Percentiles rank a stretch among this genome's conserved stretches.
phyloP scores from a whole-genome alignment of 352 stramenopile species.

The Pythium myriotylum region DNA sequence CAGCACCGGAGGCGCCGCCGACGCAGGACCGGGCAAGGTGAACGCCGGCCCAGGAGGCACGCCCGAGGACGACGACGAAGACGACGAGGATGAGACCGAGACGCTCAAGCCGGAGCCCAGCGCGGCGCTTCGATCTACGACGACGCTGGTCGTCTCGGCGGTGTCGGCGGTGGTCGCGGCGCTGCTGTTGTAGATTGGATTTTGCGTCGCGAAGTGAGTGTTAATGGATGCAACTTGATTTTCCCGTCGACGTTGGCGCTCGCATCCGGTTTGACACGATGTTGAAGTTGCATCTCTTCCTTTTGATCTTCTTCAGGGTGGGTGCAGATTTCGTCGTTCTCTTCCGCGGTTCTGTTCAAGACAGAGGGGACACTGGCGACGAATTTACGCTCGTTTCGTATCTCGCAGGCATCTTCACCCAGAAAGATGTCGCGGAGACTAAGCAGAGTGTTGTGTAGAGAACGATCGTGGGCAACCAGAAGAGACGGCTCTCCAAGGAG shows the following conservation, averaged over 20 bases:
- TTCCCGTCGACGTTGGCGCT: no score
- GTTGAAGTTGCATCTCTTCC: neutral
- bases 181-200: conserved; percentile 15
- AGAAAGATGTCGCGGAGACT: no score
- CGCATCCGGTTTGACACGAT: no score
- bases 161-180: conserved; percentile 7
- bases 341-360: no score
- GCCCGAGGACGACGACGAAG: conserved; percentile 58
- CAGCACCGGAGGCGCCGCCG: conserved; percentile 1
- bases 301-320: no score
- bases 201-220: conserved; percentile 1
- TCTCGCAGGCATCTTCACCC: no score
- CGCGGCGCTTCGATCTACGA: conserved; percentile 10
- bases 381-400: no score
- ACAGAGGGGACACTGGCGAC: no score
- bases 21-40: conserved; percentile 21
- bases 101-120: conserved; percentile 31
- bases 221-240: conserved; percentile 3
- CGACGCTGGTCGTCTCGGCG: conserved; percentile 17
- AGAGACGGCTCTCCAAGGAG: no score
- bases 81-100: conserved; percentile 58
- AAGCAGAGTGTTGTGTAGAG: no score
- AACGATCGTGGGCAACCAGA: no score
- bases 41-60: conserved; percentile 28
- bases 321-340: no score